Evolutionary conservation across 225 moss, liverwort and hornwort genomes (phyloP).

Genomic region (Asterella californica): DNA sequence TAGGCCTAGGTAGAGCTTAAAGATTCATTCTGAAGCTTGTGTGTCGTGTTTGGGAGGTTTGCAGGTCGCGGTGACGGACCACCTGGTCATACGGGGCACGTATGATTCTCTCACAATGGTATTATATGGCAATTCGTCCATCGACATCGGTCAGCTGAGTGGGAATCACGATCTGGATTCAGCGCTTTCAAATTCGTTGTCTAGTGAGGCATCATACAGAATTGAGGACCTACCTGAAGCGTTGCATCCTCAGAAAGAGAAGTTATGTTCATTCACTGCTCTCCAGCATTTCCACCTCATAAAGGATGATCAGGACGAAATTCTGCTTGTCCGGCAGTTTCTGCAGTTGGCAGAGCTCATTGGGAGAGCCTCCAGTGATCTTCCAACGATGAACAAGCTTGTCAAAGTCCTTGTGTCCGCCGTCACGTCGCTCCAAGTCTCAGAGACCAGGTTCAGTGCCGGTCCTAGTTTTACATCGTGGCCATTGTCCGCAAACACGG

Average conservation of each 20-base stretch:
- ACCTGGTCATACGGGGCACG: constrained; percentile 92
- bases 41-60: background rate
- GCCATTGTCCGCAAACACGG: constrained; percentile 46
- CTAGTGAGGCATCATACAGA: constrained; percentile 25
- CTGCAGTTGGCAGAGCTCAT: constrained; percentile 29
- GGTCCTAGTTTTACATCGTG: constrained; percentile 28
- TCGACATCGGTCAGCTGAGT: constrained; percentile 50
- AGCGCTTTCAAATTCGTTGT: constrained; percentile 15
- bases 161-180: constrained; percentile 29
- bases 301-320: constrained; percentile 18
- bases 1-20: background rate
- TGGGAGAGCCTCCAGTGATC: constrained; percentile 23
- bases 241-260: constrained; percentile 30
- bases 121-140: constrained; percentile 86
- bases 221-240: constrained; percentile 46
- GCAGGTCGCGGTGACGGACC: constrained; percentile 95
- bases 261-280: constrained; percentile 13
- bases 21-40: background rate
- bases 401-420: constrained; percentile 72
- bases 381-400: constrained; percentile 42
- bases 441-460: constrained; percentile 43
- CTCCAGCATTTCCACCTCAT: constrained; percentile 35
- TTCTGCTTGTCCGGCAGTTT: constrained; percentile 18
- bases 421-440: constrained; percentile 60
- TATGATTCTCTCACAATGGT: constrained; percentile 84